phyloP scores from a whole-genome alignment of 1,284 basidiomycete species.

The Puccinia polysora region DNA sequence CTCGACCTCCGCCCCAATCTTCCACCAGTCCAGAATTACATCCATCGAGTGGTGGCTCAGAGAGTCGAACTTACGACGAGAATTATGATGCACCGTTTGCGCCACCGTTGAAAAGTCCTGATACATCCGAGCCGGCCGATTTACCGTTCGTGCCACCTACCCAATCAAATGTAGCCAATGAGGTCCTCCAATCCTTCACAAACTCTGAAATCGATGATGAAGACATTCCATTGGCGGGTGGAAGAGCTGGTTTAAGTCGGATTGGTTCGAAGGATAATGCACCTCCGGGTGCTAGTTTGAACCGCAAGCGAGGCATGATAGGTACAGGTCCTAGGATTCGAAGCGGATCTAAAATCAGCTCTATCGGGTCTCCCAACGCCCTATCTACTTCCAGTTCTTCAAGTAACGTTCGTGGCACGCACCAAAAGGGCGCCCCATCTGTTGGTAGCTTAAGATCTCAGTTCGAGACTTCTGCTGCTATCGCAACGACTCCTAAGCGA shows the following conservation, averaged over 20 bases:
- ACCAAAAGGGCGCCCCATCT: conserved; percentile 18
- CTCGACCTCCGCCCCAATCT: background rate
- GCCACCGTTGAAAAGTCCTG: background rate
- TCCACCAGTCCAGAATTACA: background rate
- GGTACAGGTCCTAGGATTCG: conserved; percentile 3
- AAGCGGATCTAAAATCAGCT: background rate
- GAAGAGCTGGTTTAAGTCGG: background rate
- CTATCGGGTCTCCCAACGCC: background rate
- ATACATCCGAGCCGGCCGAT: background rate
- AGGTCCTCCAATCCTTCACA: conserved; percentile 1
- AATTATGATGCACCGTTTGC: conserved; percentile 32
- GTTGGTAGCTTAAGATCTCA: conserved; percentile 30
- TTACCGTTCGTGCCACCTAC: conserved; percentile 12
- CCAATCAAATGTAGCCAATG: background rate
- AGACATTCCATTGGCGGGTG: conserved; percentile 21
- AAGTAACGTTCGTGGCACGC: background rate
- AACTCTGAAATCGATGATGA: background rate
- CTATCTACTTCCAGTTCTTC: background rate
- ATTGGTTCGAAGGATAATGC: background rate
- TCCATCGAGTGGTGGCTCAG: background rate
- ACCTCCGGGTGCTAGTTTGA: background rate
- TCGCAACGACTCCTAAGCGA: too few species aligned
- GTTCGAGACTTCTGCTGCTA: conserved; percentile 12
- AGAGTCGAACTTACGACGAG: background rate
- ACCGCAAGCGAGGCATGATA: conserved; percentile 11